phyloP scores from a whole-genome alignment of 2,329 filamentous ascomycete genomes.

The Acrocalymma vagum region DNA sequence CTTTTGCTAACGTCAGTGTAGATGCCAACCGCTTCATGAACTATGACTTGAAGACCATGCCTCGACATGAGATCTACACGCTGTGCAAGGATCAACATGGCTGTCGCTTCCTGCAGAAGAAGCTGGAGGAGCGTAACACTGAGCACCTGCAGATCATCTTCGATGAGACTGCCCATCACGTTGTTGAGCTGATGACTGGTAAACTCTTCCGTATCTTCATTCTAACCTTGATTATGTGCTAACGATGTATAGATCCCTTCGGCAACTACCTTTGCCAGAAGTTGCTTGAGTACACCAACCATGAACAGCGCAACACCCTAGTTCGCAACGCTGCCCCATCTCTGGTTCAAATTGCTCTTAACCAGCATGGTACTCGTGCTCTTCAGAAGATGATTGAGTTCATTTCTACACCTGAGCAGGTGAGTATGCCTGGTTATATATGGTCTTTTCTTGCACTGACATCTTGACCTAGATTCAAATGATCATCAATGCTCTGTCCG shows the following conservation, averaged over 20 bases:
- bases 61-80: slow-evolving; percentile 79
- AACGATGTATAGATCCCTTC: slow-evolving; percentile 90
- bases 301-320: slow-evolving; percentile 91
- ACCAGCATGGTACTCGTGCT: slow-evolving; percentile 95
- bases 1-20: slow-evolving; percentile 25
- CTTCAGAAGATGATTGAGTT: slow-evolving; percentile 99
- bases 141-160: slow-evolving; percentile 93
- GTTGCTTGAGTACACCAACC: slow-evolving; percentile 91
- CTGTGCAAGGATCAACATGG: slow-evolving; percentile 98
- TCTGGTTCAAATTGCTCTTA: slow-evolving; percentile 92
- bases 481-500: slow-evolving; percentile 84
- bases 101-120: slow-evolving; percentile 95
- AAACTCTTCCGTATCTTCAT: slow-evolving; percentile 21
- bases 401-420: slow-evolving; percentile 83
- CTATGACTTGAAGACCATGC: slow-evolving; percentile 79
- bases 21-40: slow-evolving; percentile 79
- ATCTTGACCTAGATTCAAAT: slow-evolving; percentile 68
- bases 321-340: slow-evolving; percentile 89
- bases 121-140: slow-evolving; percentile 87
- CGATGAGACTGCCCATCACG: slow-evolving; percentile 89
- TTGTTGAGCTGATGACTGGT: slow-evolving; percentile 95
- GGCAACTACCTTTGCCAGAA: slow-evolving; percentile 99
- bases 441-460: slow-evolving; percentile 14
- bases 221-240: too few species aligned
- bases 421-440: slow-evolving; percentile 21